These are phyloP conservation scores for Starmerella potacharoeniae DNA, from an alignment of 805 yeast species.

Conservation along the genomic window DNA sequence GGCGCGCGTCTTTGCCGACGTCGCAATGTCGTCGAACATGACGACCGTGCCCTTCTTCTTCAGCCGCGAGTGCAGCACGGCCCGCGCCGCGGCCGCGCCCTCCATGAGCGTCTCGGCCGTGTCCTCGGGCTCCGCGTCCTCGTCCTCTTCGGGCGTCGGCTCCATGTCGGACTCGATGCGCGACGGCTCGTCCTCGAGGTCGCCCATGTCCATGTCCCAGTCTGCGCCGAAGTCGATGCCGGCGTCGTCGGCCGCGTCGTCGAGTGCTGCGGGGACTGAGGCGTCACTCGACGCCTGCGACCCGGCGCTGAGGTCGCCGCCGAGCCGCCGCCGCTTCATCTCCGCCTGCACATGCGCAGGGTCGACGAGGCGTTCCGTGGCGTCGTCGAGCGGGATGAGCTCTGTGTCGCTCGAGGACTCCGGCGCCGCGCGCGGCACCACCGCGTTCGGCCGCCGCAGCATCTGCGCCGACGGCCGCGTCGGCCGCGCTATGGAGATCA, in stretches of 20 bases:
- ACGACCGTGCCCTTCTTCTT: slow-evolving; percentile 1
- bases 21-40: slow-evolving; percentile 11
- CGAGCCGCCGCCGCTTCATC: slow-evolving; percentile 14
- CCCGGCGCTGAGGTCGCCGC: not conserved
- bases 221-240: not conserved
- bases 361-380: slow-evolving; percentile 12
- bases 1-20: slow-evolving; percentile 10
- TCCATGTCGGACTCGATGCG: not conserved
- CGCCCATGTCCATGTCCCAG: slow-evolving; percentile 5
- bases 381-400: slow-evolving; percentile 3
- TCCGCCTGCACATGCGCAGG: slow-evolving; percentile 11
- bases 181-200: not conserved
- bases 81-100: slow-evolving; percentile 11
- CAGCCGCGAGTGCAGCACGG: slow-evolving; percentile 3
- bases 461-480: slow-evolving; percentile 6
- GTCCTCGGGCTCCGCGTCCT: slow-evolving; percentile 9
- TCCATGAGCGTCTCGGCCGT: slow-evolving; percentile 13
- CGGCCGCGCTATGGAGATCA: slow-evolving; percentile 6
- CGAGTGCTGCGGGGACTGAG: not conserved
- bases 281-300: not conserved
- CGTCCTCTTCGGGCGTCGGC: not conserved
- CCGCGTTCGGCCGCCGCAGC: slow-evolving; percentile 1
- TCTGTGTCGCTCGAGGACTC: not conserved
- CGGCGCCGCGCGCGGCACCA: not conserved
- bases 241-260: not conserved